A percentile compares a stretch with the other conserved stretches of the same genome.
phyloP scores from a whole-genome alignment of 345 rosid genomes.

The Cardiospermum halicacabum region DNA sequence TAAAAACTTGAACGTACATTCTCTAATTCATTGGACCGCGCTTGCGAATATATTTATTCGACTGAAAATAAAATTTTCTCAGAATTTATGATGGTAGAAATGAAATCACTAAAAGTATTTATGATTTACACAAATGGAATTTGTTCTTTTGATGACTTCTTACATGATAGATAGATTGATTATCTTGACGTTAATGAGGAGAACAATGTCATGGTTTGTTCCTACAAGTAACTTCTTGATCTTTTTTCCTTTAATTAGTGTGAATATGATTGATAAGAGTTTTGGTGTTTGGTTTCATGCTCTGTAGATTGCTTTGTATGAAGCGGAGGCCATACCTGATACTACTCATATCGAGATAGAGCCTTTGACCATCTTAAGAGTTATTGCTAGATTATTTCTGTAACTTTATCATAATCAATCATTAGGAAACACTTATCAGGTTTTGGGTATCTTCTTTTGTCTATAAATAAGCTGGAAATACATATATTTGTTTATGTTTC shows the following conservation, averaged over 20 bases:
- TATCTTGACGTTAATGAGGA: slow-evolving; percentile 98
- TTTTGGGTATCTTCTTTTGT: slow-evolving; percentile 20
- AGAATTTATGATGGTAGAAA: slow-evolving; percentile 5
- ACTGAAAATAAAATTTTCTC: no score
- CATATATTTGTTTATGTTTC: no score
- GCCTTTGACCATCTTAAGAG: slow-evolving; percentile 95
- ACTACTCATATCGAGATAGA: slow-evolving; percentile 95
- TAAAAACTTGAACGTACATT: no score
- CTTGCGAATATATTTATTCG: no score
- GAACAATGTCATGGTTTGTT: slow-evolving; percentile 85
- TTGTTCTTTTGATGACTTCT: slow-evolving; percentile 80
- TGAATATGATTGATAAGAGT: slow-evolving; percentile 7
- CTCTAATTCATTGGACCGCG: no score
- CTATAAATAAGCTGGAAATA: not conserved
- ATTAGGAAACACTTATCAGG: slow-evolving; percentile 97
- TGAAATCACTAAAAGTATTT: slow-evolving; percentile 21
- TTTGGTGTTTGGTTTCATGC: slow-evolving; percentile 16
- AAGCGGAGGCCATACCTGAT: slow-evolving; percentile 62
- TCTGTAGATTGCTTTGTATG: slow-evolving; percentile 83
- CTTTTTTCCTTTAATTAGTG: slow-evolving; percentile 2
- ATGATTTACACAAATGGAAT: slow-evolving; percentile 59
- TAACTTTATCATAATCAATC: slow-evolving; percentile 98
- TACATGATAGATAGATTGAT: slow-evolving; percentile 85
- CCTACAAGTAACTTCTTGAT: slow-evolving; percentile 7
- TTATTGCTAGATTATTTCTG: slow-evolving; percentile 90